Conservation (phyloP, 768 basidiomycete species). For the Auriscalpium vulgare region DNA sequence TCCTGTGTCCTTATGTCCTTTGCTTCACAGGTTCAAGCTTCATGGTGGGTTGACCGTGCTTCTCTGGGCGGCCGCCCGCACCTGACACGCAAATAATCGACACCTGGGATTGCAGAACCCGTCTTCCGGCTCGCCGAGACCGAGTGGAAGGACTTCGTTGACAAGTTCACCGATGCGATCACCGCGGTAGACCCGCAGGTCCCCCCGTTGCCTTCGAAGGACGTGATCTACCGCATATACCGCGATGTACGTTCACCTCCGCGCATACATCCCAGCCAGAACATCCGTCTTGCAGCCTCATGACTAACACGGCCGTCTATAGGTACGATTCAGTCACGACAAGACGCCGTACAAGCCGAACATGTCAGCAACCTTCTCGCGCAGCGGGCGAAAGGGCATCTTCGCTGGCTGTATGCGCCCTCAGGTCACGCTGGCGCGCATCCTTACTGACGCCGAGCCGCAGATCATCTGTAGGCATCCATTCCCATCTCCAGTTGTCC, state of each 20-base stretch:
- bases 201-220: conserved; percentile 84
- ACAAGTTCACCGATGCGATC: conserved; percentile 58
- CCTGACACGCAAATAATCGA: not conserved
- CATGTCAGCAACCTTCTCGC: conserved; percentile 77
- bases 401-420: conserved; percentile 72
- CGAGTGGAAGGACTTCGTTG: conserved; percentile 85
- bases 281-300: not conserved
- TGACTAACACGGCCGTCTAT: not conserved
- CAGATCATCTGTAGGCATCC: conserved; percentile 56
- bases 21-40: conserved; percentile 64
- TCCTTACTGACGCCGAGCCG: not conserved
- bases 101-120: conserved; percentile 41
- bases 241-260: conserved; percentile 54
- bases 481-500: not conserved
- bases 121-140: conserved; percentile 77
- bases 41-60: conserved; percentile 39
- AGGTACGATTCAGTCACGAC: conserved; percentile 88
- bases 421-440: not conserved
- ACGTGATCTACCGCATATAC: conserved; percentile 88
- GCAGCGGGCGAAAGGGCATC: conserved; percentile 84
- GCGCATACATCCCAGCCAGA: too few relatives aligned
- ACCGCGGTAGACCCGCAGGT: conserved; percentile 74
- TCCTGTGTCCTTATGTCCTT: not conserved
- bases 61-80: not conserved
- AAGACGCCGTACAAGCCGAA: conserved; percentile 92